Base-by-base conservation (phyloP, 371 early-diverging fungal species). In the Saksenaea vasiformis region DNA sequence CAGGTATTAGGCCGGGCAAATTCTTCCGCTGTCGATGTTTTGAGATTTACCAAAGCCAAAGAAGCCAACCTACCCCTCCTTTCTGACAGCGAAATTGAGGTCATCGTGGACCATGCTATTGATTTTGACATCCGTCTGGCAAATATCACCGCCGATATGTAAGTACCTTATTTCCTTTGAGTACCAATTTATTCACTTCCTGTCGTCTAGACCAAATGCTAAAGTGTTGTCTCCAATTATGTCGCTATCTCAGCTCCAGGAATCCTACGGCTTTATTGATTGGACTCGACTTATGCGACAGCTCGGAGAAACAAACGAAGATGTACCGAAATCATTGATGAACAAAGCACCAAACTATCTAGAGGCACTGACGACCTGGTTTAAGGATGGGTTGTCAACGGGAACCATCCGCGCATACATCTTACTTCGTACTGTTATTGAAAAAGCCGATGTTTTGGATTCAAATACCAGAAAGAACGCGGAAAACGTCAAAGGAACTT, bases 61-160 rank as follows among this genome's bases (percentile, higher is more conserved):
- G 54, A 62, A 17, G 22, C 15, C 24, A 36, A 54, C 7, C 53
- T 71, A 17, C 5, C 11, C 0, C 54, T 65, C 3, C 59, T 72
- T 62, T 44, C 64, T 1, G 24, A 61, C 10, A 47, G 44, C 10
- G 65, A 75, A 17, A 58, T 77, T 15, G 36, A 44, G 5, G 36
- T 39, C 8, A 62, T 73, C 5, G 85, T 81, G 1, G 59, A 70
- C 17, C 60, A 72, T 13, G 68, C 78, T 41, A 66, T 87, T 17
- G 74, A 59, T 5, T 80, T 89, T 47, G 89, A 89, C 62, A 74
- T 47, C 3, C 35, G 69, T 26, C 43, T 89, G 36, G 86, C 89
- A 10, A 61, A 62, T 5, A 65, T 69, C 3, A 65, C 62, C 9
- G 51, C 71, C 13, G 59, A 62, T 43, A 54, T 43, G 66, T 63